Evolutionary conservation across 768 basidiomycete genomes (phyloP), one percentile per base, ranked within the genome.

Genomic region (Agaricus subrufescens): DNA sequence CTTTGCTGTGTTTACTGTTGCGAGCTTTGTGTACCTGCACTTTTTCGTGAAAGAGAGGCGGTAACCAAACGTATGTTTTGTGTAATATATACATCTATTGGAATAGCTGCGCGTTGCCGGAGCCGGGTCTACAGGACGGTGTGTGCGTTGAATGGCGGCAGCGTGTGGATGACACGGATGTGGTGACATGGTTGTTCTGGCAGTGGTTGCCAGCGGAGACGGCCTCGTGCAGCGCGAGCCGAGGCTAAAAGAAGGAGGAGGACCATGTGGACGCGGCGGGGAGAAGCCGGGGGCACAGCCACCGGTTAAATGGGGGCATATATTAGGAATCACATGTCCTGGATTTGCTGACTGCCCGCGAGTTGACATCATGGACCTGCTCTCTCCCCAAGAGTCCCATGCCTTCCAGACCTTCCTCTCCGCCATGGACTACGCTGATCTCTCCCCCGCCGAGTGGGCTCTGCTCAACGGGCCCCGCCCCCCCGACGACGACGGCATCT

Each of bases 1-100:
- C 75, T 95, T 98, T 64, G 86, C 81, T 27, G 71, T 77, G 2
- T 94, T 94, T 70, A 93, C 89, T 4, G 67, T 82, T 4, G 75
- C 77, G 37, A 94, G 91, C 70, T 98, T 83, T 69, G 60, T 93
- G 52, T 85, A 83, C 46, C 74, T 98, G 27, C 91, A 96, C 65
- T 86, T 86, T 70, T 94, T 86, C 66, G 95, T 98, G 50, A 91
- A 89, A 71, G 95, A 98, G 77, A 77, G 76, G 63, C 74, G 80
- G 60, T 83, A 76, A 66, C 50, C n/a, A 5, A 19, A 34, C 8
- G 34, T 8, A 4, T 8, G 34, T 11, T 34, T 8, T 34, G 34
- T 34, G 11, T 34, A 34, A 34, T 34, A 11, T 44, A 19, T 44
- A 26, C n/a, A 44, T 19, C 7, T 44, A 19, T 44, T 44, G 19